Percentiles rank a stretch among this genome's conserved stretches.
Evolutionary conservation across 2,329 filamentous ascomycete genomes (phyloP).

Genomic region (Fusarium nodosum): DNA sequence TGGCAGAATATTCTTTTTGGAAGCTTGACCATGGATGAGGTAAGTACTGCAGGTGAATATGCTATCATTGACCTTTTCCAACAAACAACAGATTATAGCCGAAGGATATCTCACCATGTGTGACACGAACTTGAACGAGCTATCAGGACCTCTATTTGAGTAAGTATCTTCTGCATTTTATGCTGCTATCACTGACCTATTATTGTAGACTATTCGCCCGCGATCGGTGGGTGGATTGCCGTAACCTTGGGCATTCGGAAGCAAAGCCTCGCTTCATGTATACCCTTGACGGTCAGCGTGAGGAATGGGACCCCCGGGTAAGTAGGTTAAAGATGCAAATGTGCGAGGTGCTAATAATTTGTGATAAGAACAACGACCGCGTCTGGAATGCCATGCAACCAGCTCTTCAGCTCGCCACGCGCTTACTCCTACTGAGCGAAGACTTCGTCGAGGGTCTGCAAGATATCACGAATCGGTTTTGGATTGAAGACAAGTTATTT

Average conservation of each 20-base stretch:
- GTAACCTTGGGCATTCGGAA: background rate
- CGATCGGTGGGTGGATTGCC: conserved; percentile 29
- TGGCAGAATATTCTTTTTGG: conserved; percentile 51
- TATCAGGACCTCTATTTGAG: conserved; percentile 47
- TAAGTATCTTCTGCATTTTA: conserved; percentile 16
- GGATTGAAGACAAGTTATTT: conserved; percentile 29
- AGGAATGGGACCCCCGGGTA: conserved; percentile 47
- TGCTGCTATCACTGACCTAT: conserved; percentile 1
- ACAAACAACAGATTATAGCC: conserved; percentile 41
- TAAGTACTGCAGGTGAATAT: conserved; percentile 7
- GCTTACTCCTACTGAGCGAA: conserved; percentile 41
- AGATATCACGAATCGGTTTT: conserved; percentile 47
- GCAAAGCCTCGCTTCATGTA: conserved; percentile 34
- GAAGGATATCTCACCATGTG: conserved; percentile 46
- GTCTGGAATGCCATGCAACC: conserved; percentile 52
- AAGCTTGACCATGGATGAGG: conserved; percentile 53
- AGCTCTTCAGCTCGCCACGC: conserved; percentile 47
- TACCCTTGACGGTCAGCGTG: conserved; percentile 38
- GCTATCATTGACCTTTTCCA: background rate
- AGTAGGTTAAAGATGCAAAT: background rate
- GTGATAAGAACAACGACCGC: conserved; percentile 41
- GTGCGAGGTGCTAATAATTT: conserved; percentile 1
- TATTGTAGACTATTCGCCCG: conserved; percentile 30
- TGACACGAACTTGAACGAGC: conserved; percentile 8
- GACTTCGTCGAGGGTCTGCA: conserved; percentile 42